Evolutionary conservation across 176 grass and related monocot species (phyloP).

Genomic region (Juncus inflexus): DNA sequence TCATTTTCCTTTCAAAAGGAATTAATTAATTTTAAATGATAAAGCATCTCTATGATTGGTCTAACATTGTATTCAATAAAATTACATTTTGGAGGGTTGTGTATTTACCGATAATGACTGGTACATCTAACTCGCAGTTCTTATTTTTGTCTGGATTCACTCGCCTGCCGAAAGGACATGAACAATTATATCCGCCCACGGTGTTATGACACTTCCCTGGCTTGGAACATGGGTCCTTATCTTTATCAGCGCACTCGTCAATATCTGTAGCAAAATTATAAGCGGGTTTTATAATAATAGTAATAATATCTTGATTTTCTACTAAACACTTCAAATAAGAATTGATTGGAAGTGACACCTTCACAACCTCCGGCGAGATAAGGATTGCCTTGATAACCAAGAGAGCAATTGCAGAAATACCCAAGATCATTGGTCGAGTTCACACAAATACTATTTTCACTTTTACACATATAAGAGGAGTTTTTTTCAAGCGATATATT

Average conservation of each 20-base stretch:
- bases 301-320: not conserved
- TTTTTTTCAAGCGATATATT: not conserved
- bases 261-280: not conserved
- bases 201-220: not conserved
- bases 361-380: constrained; percentile 27
- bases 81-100: not conserved
- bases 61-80: not conserved
- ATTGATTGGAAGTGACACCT: constrained; percentile 21
- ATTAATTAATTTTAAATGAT: too few species aligned
- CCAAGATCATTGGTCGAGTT: constrained; percentile 8
- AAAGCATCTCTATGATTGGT: too few species aligned
- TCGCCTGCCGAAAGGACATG: constrained; percentile 8
- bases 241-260: constrained; percentile 9
- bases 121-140: constrained; percentile 1
- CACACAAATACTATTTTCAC: constrained; percentile 11
- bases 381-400: constrained; percentile 35
- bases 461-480: constrained; percentile 7
- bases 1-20: too few species aligned
- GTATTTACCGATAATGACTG: not conserved
- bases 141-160: not conserved
- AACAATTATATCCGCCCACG: not conserved
- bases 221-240: constrained; percentile 7
- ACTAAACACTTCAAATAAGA: not conserved
- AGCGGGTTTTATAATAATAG: too few species aligned
- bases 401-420: constrained; percentile 30